Evolutionary conservation across 345 rosid genomes (phyloP), one percentile per base, ranked within the genome.

Genomic region (Brassica napus): DNA sequence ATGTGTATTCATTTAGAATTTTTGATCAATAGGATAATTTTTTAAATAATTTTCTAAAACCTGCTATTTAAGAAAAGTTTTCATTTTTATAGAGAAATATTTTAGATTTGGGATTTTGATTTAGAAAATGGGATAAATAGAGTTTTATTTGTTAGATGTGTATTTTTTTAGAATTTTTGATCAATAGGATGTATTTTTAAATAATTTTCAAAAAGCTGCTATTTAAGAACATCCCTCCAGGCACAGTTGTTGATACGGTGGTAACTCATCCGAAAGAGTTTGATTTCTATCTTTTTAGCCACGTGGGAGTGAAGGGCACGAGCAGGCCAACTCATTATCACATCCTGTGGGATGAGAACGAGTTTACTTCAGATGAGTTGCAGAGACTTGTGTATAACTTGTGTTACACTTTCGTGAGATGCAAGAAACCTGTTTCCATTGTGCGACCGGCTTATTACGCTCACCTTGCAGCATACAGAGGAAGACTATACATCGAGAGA

Each of bases 381-480:
- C 98, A 94, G 86, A 94, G 88, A 81, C 71, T 94, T 75, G 98
- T 89, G 44, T 92, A 92, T 82, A 88, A 87, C 79, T 87, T 92
- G 37, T 92, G 98, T 82, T 89, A 83, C 87, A 94, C 99, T 31
- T 95, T 92, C 79, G 94, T 85, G 31, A 90, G 98, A 74, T 92
- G 98, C 87, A 92, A 94, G 37, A 92, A 94, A 83, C 98, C 98
- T n/a, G 77, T 95, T 34, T 95, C 99, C 0, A 72, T 92, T 62
- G 99, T 94, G 58, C 99, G 98, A 0, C 97, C 99, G 1, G 98
- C 88, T 34, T 94, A 92, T 82, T 92, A 94, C 9, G 99, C 98
- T 34, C 99, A 94, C 82, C 80, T 94, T 77, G 99, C 97, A 39
- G 98, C 99, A 4, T 94, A 94, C 59, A 86, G 98, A 77, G 99